phyloP scores from a whole-genome alignment of 176 grass and related monocot genomes.

The Bolboschoenus planiculmis region DNA sequence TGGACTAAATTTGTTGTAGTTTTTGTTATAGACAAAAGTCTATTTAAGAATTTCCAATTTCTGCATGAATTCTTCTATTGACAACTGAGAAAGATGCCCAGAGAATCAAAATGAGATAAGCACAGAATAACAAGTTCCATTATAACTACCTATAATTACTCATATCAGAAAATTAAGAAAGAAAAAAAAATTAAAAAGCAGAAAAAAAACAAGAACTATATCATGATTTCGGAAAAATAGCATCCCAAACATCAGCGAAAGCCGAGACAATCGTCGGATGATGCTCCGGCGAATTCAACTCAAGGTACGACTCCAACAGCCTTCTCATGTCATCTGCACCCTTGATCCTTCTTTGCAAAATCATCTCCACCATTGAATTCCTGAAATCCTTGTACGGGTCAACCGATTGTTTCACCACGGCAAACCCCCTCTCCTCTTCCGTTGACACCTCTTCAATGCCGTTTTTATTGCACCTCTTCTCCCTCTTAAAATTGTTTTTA shows the following conservation, averaged over 20 bases:
- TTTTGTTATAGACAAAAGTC: neutral
- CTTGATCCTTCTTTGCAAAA: constrained; percentile 37
- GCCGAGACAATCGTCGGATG: constrained; percentile 69
- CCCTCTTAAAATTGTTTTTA: neutral
- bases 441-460: constrained; percentile 1
- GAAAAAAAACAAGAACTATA: neutral
- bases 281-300: constrained; percentile 72
- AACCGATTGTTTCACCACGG: constrained; percentile 61
- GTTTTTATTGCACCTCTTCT: neutral
- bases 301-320: constrained; percentile 66
- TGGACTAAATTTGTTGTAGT: neutral
- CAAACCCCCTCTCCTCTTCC: constrained; percentile 41
- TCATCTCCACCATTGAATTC: constrained; percentile 88
- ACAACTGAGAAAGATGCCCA: neutral
- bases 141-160: constrained; percentile 13
- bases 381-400: constrained; percentile 82
- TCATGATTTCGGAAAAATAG: constrained; percentile 45
- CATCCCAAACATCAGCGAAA: constrained; percentile 64
- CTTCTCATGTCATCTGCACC: constrained; percentile 32
- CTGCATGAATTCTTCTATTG: neutral
- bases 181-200: neutral
- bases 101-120: neutral
- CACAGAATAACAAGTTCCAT: neutral
- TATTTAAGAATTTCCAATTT: neutral
- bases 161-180: neutral